Conservation (phyloP, 2,329 filamentous ascomycete genomes). For the Stagonosporopsis vannaccii region DNA sequence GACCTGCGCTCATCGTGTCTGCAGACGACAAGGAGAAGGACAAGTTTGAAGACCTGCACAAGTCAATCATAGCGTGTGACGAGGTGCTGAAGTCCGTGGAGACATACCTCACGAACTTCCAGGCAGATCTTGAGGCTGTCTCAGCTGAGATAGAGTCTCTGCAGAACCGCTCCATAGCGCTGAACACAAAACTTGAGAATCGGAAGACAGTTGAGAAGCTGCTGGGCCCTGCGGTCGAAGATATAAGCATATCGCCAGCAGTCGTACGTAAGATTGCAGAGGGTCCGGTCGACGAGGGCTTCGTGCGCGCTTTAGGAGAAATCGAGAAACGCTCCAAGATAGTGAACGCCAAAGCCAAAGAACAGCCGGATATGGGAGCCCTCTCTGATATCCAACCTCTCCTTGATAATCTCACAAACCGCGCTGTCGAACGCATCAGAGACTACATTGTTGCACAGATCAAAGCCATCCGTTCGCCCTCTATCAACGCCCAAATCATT, state of each 20-base stretch:
- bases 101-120: constrained; percentile 88
- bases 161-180: constrained; percentile 81
- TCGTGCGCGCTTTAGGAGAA: constrained; percentile 83
- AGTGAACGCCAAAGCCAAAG: constrained; percentile 72
- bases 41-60: constrained; percentile 89
- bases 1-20: constrained; percentile 39
- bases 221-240: constrained; percentile 87
- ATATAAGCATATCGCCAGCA: constrained; percentile 84
- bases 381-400: constrained; percentile 84
- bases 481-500: constrained; percentile 96
- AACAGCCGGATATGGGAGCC: constrained; percentile 71
- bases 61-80: constrained; percentile 87
- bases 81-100: constrained; percentile 93
- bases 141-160: constrained; percentile 95
- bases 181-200: constrained; percentile 88
- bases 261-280: constrained; percentile 87
- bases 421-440: constrained; percentile 91
- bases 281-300: constrained; percentile 86
- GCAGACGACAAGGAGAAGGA: constrained; percentile 79
- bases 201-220: constrained; percentile 88
- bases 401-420: constrained; percentile 81
- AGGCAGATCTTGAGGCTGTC: constrained; percentile 88
- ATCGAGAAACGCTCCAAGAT: constrained; percentile 78
- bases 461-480: constrained; percentile 89
- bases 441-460: constrained; percentile 95